A percentile compares a stretch with the other conserved stretches of the same genome.
Evolutionary conservation across 441 rosid genomes (phyloP).

Genomic region (Raphanus hybrid): DNA sequence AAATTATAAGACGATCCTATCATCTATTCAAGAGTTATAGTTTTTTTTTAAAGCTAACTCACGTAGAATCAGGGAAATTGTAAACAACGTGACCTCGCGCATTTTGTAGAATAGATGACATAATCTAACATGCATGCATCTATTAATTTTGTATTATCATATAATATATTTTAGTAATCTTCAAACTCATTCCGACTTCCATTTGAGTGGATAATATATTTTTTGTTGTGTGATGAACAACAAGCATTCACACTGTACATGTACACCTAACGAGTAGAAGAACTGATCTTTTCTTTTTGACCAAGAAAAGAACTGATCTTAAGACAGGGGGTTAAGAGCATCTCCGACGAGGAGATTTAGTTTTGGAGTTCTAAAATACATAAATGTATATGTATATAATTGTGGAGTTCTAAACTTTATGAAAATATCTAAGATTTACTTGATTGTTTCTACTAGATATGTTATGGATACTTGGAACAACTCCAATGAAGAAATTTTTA

Average conservation of each 20-base stretch:
- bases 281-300: no score
- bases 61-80: conserved; percentile 28
- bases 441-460: no score
- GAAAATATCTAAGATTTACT: no score
- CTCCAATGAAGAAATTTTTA: no score
- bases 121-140: conserved; percentile 22
- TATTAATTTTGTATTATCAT: not conserved
- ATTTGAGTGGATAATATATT: not conserved
- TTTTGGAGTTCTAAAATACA: no score
- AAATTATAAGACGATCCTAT: not conserved
- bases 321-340: not conserved
- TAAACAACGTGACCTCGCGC: conserved; percentile 26
- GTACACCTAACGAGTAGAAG: not conserved
- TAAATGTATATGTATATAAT: no score
- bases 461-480: no score
- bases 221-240: not conserved
- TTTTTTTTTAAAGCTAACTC: not conserved
- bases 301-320: not conserved
- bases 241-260: not conserved
- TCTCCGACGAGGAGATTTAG: no score
- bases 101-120: not conserved
- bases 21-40: not conserved
- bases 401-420: no score
- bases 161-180: not conserved
- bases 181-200: not conserved